phyloP scores from a whole-genome alignment of 169 alveolate genomes.

The Cryptosporidium andersoni region DNA sequence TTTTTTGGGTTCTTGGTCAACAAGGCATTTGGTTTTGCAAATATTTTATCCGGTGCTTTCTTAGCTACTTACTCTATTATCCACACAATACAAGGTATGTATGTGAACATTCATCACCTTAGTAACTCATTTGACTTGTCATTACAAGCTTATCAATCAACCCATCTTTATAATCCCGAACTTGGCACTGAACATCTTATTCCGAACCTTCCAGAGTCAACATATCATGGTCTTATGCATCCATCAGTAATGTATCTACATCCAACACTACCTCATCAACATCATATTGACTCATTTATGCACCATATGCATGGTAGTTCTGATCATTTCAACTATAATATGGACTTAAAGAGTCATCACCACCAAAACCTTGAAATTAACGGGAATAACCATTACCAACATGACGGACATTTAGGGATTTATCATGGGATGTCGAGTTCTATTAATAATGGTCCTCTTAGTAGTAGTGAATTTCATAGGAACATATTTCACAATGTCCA shows the following conservation, averaged over 20 bases:
- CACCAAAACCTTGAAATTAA: too few relatives aligned
- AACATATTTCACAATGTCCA: too few relatives aligned
- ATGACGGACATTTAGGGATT: too few relatives aligned
- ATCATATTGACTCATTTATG: neutral
- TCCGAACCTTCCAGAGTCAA: too few relatives aligned
- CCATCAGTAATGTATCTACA: constrained; percentile 36
- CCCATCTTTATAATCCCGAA: constrained; percentile 1
- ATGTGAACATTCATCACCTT: constrained; percentile 46
- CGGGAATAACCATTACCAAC: too few relatives aligned
- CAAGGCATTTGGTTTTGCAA: constrained; percentile 24
- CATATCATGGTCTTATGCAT: constrained; percentile 40
- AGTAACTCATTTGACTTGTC: constrained; percentile 61
- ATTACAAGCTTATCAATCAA: constrained; percentile 51
- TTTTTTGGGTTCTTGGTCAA: too few relatives aligned
- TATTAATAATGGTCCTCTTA: too few relatives aligned
- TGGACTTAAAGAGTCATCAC: too few relatives aligned
- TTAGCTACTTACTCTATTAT: constrained; percentile 29
- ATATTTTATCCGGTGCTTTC: constrained; percentile 41
- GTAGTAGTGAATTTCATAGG: too few relatives aligned
- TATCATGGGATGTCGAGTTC: too few relatives aligned
- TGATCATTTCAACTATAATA: too few relatives aligned
- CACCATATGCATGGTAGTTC: too few relatives aligned
- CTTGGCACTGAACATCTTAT: constrained; percentile 5
- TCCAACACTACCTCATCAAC: constrained; percentile 5
- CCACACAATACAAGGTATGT: constrained; percentile 67